Evolutionary conservation across 768 basidiomycete genomes (phyloP), one percentile per base, ranked within the genome.

Genomic region (Strobilomyces dryophilus): DNA sequence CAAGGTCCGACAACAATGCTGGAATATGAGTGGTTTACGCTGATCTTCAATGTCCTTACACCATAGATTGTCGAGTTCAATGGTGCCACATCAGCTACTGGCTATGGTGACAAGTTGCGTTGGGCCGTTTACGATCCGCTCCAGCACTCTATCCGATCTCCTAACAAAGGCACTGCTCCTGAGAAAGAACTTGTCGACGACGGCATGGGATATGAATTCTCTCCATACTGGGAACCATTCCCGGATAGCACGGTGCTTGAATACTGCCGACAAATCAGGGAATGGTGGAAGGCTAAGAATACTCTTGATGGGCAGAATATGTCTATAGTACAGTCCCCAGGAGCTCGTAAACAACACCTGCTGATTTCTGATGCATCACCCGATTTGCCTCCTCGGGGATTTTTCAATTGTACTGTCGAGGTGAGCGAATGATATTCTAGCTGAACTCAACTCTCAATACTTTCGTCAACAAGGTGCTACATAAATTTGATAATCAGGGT

Each of bases 361-460:
- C 65, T 83, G 17, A 71, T 85, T 50, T 73, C 73, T n/a, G 79
- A 83, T 41, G 75, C 73, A 12, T 71, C 71, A 9, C 80, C 81
- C 1, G 61, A 73, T 45, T 67, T 70, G 18, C 65, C 66, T 11
- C 79, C 79, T 2, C 46, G 54, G 20, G 79, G 80, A 1, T 86
- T 76, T 63, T 85, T 86, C 62, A 74, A 85, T 50, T 85, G 83
- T 45, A 83, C 81, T 0, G 73, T 83, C 15, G 80, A 85, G 74
- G 85, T 84, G 56, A 58, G 72, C n/a, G 40, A 32, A 31, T 29
- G 11, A 17, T 26, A 24, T 26, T 4, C 3, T 9, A n/a, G 14
- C 4, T 29, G 29, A 39, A 10, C 27, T 9, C 4, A 11, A 14
- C 41, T 20, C 24, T 44, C 14, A 53, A 35, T 24, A 21, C n/a